phyloP scores from a whole-genome alignment of 2,329 filamentous ascomycete species.

The Canariomyces notabilis region DNA sequence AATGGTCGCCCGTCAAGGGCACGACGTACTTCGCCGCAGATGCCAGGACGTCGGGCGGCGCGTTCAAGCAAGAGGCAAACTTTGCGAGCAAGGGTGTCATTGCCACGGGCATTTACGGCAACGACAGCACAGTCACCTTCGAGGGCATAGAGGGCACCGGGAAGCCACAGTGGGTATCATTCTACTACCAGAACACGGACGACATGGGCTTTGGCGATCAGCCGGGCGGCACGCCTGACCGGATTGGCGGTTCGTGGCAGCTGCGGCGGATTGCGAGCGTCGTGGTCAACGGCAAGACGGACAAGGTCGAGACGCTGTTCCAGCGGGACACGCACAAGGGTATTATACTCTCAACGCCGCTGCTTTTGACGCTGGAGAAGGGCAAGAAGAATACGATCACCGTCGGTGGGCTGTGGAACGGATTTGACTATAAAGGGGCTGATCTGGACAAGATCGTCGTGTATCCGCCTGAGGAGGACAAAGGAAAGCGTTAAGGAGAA shows the following conservation, averaged over 20 bases:
- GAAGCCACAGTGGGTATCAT: slow-evolving; percentile 52
- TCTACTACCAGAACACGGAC: slow-evolving; percentile 56
- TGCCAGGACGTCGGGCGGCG: slow-evolving; percentile 41
- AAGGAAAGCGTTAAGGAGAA: background rate
- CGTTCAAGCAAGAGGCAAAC: slow-evolving; percentile 51
- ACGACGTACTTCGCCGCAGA: slow-evolving; percentile 43
- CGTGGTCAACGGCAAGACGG: slow-evolving; percentile 49
- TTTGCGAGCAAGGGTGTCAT: slow-evolving; percentile 46
- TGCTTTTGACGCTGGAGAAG: slow-evolving; percentile 48
- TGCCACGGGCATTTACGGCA: slow-evolving; percentile 49
- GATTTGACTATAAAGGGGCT: slow-evolving; percentile 51
- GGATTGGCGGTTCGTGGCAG: slow-evolving; percentile 56
- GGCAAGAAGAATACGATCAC: slow-evolving; percentile 50
- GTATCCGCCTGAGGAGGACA: slow-evolving; percentile 46
- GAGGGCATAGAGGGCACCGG: slow-evolving; percentile 43
- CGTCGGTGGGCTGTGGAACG: slow-evolving; percentile 53
- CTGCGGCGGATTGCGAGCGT: slow-evolving; percentile 56
- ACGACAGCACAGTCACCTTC: slow-evolving; percentile 51
- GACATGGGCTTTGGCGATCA: slow-evolving; percentile 57
- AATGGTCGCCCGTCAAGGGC: slow-evolving; percentile 42
- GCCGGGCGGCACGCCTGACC: slow-evolving; percentile 52
- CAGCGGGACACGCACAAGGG: slow-evolving; percentile 54
- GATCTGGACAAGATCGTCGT: slow-evolving; percentile 57
- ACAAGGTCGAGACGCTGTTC: slow-evolving; percentile 45
- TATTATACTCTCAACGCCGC: slow-evolving; percentile 52